Percentiles rank a stretch among this genome's conserved stretches.
These are phyloP conservation scores for Posidonia oceanica DNA, from an alignment of 116 monocot species.

Conservation along the genomic window DNA sequence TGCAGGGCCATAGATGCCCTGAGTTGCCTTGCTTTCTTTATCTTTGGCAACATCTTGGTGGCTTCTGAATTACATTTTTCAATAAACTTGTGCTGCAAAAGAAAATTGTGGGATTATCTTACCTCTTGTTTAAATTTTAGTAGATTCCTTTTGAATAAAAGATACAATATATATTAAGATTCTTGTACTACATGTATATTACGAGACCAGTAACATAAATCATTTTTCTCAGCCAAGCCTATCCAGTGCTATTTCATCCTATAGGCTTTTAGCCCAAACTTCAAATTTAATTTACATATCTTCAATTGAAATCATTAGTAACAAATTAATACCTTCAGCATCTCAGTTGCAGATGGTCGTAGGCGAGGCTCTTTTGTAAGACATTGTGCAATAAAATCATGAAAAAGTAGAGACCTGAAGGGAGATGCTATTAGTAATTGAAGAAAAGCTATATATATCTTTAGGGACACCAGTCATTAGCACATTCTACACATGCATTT, in stretches of 20 bases:
- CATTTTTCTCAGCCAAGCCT: neutral
- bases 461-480: neutral
- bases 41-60: slow-evolving; percentile 79
- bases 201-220: neutral
- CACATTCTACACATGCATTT: neutral
- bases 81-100: slow-evolving; percentile 88
- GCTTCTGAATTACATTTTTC: slow-evolving; percentile 84
- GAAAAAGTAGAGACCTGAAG: slow-evolving; percentile 90
- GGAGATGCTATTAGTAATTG: neutral
- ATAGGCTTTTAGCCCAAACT: too few relatives aligned
- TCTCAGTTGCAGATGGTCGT: slow-evolving; percentile 81
- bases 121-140: neutral
- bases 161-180: too few relatives aligned
- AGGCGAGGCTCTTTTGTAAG: slow-evolving; percentile 93
- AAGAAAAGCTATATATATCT: neutral
- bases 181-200: too few relatives aligned
- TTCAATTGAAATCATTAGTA: slow-evolving; percentile 7
- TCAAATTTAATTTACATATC: neutral
- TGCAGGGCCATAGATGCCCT: slow-evolving; percentile 57
- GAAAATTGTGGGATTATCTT: neutral
- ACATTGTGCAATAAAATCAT: slow-evolving; percentile 99
- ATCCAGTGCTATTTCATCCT: too few relatives aligned
- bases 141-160: too few relatives aligned
- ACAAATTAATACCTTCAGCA: slow-evolving; percentile 70
- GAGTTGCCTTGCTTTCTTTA: slow-evolving; percentile 79